Evolutionary conservation across 2,329 filamentous ascomycete species (phyloP), one percentile per base, ranked within the genome.

Genomic region (Pestalotiopsis sp.): DNA sequence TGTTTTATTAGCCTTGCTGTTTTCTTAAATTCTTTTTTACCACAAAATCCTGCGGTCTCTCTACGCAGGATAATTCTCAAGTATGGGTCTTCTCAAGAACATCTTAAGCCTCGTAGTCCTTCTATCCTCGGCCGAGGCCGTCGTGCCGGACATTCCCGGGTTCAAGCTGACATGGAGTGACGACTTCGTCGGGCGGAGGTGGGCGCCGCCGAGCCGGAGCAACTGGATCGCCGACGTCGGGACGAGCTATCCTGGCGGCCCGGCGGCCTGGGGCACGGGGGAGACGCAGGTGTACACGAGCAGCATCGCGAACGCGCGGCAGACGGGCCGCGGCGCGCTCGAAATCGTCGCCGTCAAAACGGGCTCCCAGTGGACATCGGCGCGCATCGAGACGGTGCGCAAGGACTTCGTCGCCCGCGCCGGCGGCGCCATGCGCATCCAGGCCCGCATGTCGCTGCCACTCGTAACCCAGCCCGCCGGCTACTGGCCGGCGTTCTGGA

Each of bases 401-500:
- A 71, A 70, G 69, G 78, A 82, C 71, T 81, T 84, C 69, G 69
- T 71, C 23, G 81, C 79, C 65, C 72, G 69, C 1, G 27, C 72
- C 3, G 79, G 80, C 63, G 72, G 77, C 49, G 78, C 77, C 66
- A 68, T 70, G 69, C 68, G 66, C 23, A 68, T 70, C 17, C 67
- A 70, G 27, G 69, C 69, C 6, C 68, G 69, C 31, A 11, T 68
- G 25, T 61, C 36, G 9, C 39, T 67, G 12, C 69, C 69, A 17
- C 41, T 38, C n/a, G 58, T 68, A 12, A 59, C 39, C 4, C 64
- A 68, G 27, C 69, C 71, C 9, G 57, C 60, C 14, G 72, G 72
- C 4, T 70, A 84, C 74, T 85, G 84, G 83, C 81, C 80, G 0
- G 83, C 83, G 0, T 85, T 85, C 70, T 85, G 83, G 83, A 75